Conservation (phyloP, 257 asterid species). For the Solanum tacnaense region DNA sequence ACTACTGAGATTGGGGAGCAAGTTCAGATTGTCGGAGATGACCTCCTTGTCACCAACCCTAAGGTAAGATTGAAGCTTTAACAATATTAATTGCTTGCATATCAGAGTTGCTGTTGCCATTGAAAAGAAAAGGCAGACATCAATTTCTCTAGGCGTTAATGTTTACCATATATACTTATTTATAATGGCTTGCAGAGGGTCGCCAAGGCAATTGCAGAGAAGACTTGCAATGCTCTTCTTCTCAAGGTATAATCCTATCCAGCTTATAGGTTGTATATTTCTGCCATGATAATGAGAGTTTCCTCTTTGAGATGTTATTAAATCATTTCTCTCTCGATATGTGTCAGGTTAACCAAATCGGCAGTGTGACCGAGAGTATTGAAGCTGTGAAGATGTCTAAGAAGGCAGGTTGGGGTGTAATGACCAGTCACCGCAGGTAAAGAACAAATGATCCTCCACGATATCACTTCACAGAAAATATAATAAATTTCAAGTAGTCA, state of each 20-base stretch:
- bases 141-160: neutral
- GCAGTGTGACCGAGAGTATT: constrained; percentile 94
- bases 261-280: neutral
- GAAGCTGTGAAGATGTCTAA: constrained; percentile 97
- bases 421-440: constrained; percentile 98
- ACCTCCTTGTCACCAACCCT: constrained; percentile 93
- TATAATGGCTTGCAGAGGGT: constrained; percentile 56
- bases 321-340: neutral
- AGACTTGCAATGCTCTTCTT: constrained; percentile 92
- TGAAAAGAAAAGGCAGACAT: neutral
- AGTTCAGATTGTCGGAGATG: constrained; percentile 98
- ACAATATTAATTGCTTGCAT: neutral
- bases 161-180: neutral
- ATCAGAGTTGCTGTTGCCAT: neutral
- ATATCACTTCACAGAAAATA: neutral
- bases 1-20: constrained; percentile 66
- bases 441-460: neutral
- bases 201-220: constrained; percentile 87
- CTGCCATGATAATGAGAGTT: neutral
- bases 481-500: neutral
- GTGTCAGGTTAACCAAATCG: constrained; percentile 88
- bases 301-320: neutral
- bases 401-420: constrained; percentile 97
- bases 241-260: constrained; percentile 46
- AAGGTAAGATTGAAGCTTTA: constrained; percentile 30